Base-by-base conservation (phyloP, 345 rosid genomes). In the Jatropha curcas region DNA sequence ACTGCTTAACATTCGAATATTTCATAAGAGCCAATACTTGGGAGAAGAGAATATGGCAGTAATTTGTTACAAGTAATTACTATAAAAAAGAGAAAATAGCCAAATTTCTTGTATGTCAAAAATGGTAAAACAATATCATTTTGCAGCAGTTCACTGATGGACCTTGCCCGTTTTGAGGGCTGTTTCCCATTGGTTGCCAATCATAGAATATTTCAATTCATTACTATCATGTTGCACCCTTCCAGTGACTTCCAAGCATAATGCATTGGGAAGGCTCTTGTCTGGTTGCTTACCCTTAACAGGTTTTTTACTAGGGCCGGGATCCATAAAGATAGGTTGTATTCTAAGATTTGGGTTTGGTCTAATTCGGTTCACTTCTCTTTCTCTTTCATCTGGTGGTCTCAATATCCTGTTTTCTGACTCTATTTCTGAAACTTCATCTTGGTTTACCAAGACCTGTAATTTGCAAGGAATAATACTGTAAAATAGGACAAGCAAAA, bases 151-250 rank as follows among this genome's bases (percentile, higher is more conserved):
- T 74, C 53, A 68, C 82, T 60, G 67, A 41, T 39, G 77, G 72
- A 59, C 69, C 70, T 4, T 69, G 74, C 28, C 61, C 65, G 50
- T 60, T n/a, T 24, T 62, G 41, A 73, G 37, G 50, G 72, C 39
- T 2, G 61, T 58, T 70, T 72, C 77, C 3, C 39, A 25, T 41
- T 73, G 71, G 75, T 82, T 65, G 39, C 82, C 88, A 45, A 82
- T 75, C 79, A 84, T 82, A 41, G 85, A 67, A 71, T 81, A 74
- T 77, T 88, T 88, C 78, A 86, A 67, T 45, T 86, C 93, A 56
- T 87, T 87, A 78, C 80, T 83, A 62, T 94, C 97, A 68, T 87
- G 97, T 84, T 92, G 98, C 69, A 94, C 97, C 79, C 98, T 90
- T 52, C 98, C 98, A 0, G 95, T 89, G 64, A 92, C 86, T 75